A percentile compares a stretch with the other conserved stretches of the same genome.
Evolutionary conservation across 2,329 filamentous ascomycete genomes (phyloP).

Genomic region (Orbilia javanica): DNA sequence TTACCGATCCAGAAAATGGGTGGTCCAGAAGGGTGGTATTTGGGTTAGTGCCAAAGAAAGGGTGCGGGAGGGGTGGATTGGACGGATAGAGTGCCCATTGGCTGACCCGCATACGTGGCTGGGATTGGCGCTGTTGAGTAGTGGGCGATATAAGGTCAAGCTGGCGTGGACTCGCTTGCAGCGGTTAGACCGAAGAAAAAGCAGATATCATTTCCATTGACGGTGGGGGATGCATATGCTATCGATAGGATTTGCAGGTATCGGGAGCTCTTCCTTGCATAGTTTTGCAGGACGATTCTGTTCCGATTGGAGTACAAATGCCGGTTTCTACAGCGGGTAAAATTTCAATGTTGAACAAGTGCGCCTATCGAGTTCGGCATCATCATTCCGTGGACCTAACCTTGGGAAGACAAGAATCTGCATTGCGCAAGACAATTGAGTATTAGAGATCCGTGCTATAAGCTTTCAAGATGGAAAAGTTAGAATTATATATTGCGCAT

Average conservation of each 20-base stretch:
- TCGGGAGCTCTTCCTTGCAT: slow-evolving; percentile 10
- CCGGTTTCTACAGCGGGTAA: background rate
- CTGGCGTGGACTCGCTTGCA: slow-evolving; percentile 4
- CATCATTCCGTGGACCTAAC: background rate
- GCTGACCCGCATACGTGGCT: background rate
- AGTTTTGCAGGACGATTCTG: background rate
- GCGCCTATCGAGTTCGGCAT: background rate
- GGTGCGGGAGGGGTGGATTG: background rate
- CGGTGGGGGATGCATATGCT: background rate
- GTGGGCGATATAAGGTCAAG: slow-evolving; percentile 8
- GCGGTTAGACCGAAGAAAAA: slow-evolving; percentile 7
- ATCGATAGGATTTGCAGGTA: background rate
- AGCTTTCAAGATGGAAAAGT: background rate
- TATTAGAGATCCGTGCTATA: background rate
- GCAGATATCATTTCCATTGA: background rate
- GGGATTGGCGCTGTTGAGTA: slow-evolving; percentile 3
- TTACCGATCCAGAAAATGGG: background rate
- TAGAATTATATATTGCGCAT: background rate
- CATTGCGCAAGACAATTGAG: background rate
- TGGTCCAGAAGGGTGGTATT: slow-evolving; percentile 9
- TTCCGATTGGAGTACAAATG: background rate
- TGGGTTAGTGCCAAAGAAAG: slow-evolving; percentile 2
- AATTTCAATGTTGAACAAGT: background rate
- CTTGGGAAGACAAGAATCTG: background rate
- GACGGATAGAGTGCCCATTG: slow-evolving; percentile 37